Base-by-base conservation (phyloP, 139 green algal genomes). In the Edaphochlamys debaryana region DNA sequence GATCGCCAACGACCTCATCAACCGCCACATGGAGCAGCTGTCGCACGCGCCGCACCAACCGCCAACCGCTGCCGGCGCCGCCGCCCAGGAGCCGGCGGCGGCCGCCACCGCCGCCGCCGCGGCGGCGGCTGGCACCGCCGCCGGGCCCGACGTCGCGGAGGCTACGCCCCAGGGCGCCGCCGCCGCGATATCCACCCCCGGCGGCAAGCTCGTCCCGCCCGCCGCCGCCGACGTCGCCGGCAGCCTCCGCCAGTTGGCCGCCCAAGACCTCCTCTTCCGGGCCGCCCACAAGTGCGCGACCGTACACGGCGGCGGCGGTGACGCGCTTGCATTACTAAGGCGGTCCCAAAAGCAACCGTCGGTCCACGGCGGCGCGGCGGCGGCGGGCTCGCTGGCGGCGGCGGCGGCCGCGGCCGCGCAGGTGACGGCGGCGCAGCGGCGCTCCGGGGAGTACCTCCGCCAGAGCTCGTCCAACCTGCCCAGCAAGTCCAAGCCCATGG, bases 1-100 rank as follows among this genome's bases (percentile, higher is more conserved):
- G 85, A 97, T 98, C 63, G 94, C 95, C 5, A 93, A 94, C 74
- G 95, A 98, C 89, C 85, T 98, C 36, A 84, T 84, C 66, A 84
- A 84, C 78, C 78, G 78, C 1, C 77, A 83, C 77, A 73, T 83
- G 32, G 77, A 83, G 32, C 50, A 74, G 73, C 60, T 79, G 56
- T 27, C 32, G 38, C 84, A 48, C 22, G 42, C 38, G 41, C 34
- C 29, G 38, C 30, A 34, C 32, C 27, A 75, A 29, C 66, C 27
- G 36, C 36, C 78, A 68, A 48, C 64, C 8, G n/a, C n/a, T n/a
- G 32, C 45, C 17, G 50, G 27, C 40, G 29, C 64, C 36, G 52
- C 52, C 22, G 50, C 52, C 2, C 30, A 67, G 50, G n/a, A 32
- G 71, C 11, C 73, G 67, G 73, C 73, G 25, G 40, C 52, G 3